phyloP scores from a whole-genome alignment of 2,329 filamentous ascomycete genomes.

The Apiospora rasikravindrae region DNA sequence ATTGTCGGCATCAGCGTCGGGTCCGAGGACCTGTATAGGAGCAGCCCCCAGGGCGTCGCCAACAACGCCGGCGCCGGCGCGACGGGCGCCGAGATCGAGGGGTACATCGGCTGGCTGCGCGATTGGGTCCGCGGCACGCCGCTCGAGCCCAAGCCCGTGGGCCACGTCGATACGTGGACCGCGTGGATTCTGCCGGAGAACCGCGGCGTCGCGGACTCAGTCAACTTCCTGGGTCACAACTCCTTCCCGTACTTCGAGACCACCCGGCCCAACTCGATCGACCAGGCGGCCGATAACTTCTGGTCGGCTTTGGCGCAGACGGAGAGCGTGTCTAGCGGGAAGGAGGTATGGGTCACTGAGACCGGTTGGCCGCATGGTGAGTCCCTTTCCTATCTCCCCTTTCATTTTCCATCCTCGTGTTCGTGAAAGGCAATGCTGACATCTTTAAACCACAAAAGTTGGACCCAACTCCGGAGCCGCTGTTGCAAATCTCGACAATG shows the following conservation, averaged over 20 bases:
- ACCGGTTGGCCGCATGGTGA: constrained; percentile 38
- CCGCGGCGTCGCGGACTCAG: constrained; percentile 28
- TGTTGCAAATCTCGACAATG: constrained; percentile 35
- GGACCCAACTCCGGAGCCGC: constrained; percentile 35
- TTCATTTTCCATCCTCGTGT: too few species aligned
- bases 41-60: constrained; percentile 31
- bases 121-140: constrained; percentile 33
- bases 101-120: constrained; percentile 37
- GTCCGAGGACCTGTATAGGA: constrained; percentile 39
- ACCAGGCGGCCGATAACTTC: constrained; percentile 33
- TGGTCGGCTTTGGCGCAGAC: constrained; percentile 33
- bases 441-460: constrained; percentile 24
- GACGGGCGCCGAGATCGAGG: constrained; percentile 33
- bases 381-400: too few species aligned
- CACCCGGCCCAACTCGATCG: constrained; percentile 35
- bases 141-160: constrained; percentile 35
- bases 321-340: constrained; percentile 35
- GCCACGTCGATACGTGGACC: constrained; percentile 39
- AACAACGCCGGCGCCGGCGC: constrained; percentile 35
- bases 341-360: constrained; percentile 38
- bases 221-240: constrained; percentile 37
- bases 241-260: constrained; percentile 39
- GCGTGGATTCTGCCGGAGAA: constrained; percentile 38
- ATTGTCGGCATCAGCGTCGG: constrained; percentile 38
- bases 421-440: too few species aligned